Evolutionary conservation across 1,139 yeast species (phyloP).

Genomic region (Meyerozyma elateridarum): DNA sequence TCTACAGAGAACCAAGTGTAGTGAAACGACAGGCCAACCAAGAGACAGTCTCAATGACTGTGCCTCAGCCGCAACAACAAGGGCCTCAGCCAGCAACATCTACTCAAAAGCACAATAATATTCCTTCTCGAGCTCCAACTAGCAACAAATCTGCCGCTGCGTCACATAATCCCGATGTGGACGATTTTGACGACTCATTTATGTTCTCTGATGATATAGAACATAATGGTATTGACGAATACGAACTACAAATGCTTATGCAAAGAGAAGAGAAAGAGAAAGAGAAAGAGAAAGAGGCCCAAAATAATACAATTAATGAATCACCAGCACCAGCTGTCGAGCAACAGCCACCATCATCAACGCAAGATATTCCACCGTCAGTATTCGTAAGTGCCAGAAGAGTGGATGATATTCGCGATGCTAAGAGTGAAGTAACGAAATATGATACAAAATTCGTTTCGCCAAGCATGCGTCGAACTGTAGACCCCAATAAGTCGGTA

Average conservation of each 20-base stretch:
- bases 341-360: constrained; percentile 3
- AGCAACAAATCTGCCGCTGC: constrained; percentile 12
- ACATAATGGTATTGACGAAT: constrained; percentile 24
- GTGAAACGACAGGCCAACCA: constrained; percentile 25
- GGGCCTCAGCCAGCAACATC: too few relatives aligned
- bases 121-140: constrained; percentile 5
- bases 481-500: constrained; percentile 56
- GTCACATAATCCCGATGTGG: constrained; percentile 18
- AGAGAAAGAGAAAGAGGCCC: constrained; percentile 1
- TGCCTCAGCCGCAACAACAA: too few relatives aligned
- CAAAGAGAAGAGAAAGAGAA: constrained; percentile 4
- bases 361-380: constrained; percentile 4
- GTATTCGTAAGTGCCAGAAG: constrained; percentile 53
- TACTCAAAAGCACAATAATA: constrained; percentile 7
- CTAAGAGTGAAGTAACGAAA: constrained; percentile 38
- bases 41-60: neutral
- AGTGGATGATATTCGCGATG: constrained; percentile 49
- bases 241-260: constrained; percentile 13
- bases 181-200: constrained; percentile 60
- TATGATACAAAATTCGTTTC: constrained; percentile 48
- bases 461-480: constrained; percentile 46
- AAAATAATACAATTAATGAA: neutral
- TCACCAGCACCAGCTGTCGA: constrained; percentile 1
- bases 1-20: constrained; percentile 35
- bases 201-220: constrained; percentile 59